Conservation (phyloP, 1,284 basidiomycete species). For the Microbotryum lychnidis-dioicae region DNA sequence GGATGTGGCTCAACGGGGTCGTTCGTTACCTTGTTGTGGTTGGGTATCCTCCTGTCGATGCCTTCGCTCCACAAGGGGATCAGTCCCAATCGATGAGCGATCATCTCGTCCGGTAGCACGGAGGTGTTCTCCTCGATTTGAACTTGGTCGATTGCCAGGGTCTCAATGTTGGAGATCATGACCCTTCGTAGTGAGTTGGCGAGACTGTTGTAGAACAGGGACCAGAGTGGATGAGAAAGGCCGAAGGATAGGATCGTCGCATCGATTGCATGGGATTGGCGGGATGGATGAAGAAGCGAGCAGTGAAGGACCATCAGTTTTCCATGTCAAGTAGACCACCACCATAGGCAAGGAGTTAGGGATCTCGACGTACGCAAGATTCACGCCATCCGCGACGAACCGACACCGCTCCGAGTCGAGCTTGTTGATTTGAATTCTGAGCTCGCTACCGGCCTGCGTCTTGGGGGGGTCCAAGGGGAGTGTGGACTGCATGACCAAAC, state of each 20-base stretch:
- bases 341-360: too few species aligned
- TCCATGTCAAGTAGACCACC: conserved; percentile 1
- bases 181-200: conserved; percentile 82
- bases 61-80: conserved; percentile 69
- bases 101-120: conserved; percentile 93
- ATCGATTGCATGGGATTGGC: neutral
- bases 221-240: neutral
- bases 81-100: conserved; percentile 92
- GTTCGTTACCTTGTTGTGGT: conserved; percentile 58
- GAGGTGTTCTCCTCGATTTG: conserved; percentile 87
- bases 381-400: conserved; percentile 86
- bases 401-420: conserved; percentile 65
- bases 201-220: conserved; percentile 48
- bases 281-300: neutral
- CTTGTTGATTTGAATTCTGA: conserved; percentile 31
- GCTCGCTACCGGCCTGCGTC: conserved; percentile 28
- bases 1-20: neutral
- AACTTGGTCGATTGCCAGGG: conserved; percentile 96
- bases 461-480: conserved; percentile 30
- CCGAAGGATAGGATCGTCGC: neutral
- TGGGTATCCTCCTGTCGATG: conserved; percentile 55
- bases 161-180: conserved; percentile 91
- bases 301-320: neutral
- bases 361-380: conserved; percentile 58
- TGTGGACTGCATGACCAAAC: neutral